Evolutionary conservation across 441 rosid species (phyloP).

Genomic region (Arabidopsis hybrid): DNA sequence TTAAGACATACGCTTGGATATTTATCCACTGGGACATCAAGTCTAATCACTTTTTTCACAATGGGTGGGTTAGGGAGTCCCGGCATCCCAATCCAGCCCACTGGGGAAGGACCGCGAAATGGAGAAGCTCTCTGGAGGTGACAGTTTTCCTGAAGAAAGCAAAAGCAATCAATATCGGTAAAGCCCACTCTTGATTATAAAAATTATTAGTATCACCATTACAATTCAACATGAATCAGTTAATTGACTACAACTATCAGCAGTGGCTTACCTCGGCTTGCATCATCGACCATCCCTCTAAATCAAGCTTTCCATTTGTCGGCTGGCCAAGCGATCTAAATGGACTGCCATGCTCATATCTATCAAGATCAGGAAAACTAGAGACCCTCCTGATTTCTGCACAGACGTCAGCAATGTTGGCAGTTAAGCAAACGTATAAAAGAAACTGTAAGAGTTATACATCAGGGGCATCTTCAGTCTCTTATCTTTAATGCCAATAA

Average conservation of each 20-base stretch:
- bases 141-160: constrained; percentile 69
- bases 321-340: constrained; percentile 78
- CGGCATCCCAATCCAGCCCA: constrained; percentile 82
- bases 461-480: neutral
- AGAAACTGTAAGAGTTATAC: neutral
- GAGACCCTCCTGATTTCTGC: constrained; percentile 88
- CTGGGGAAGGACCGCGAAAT: constrained; percentile 62
- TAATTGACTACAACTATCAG: constrained; percentile 21
- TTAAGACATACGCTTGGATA: constrained; percentile 79
- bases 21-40: constrained; percentile 92
- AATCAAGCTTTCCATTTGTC: constrained; percentile 77
- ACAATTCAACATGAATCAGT: constrained; percentile 1
- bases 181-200: neutral
- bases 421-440: neutral
- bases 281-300: constrained; percentile 82
- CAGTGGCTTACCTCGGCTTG: constrained; percentile 76
- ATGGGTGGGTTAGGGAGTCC: constrained; percentile 67
- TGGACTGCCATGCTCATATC: constrained; percentile 83
- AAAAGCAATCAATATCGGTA: constrained; percentile 5
- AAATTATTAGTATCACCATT: neutral
- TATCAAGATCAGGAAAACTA: constrained; percentile 69
- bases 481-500: neutral
- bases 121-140: constrained; percentile 77
- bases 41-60: constrained; percentile 77
- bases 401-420: constrained; percentile 18